These are phyloP conservation scores for Arthroderma uncinatum DNA, from an alignment of 2,329 filamentous ascomycete genomes.

Conservation along the genomic window DNA sequence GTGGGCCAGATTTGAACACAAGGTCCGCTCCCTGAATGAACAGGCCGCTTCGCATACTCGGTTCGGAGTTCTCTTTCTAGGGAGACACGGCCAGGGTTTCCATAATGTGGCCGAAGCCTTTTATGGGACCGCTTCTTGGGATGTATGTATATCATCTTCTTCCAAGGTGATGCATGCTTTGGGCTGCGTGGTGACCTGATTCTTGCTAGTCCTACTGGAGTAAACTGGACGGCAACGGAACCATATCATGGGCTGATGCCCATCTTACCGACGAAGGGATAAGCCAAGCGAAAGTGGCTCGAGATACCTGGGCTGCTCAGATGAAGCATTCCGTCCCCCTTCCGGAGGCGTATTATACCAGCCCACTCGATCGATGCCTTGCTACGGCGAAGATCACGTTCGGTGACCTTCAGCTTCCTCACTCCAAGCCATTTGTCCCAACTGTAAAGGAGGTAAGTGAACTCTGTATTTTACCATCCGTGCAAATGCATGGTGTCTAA, in stretches of 20 bases:
- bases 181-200: neutral
- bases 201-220: constrained; percentile 45
- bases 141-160: constrained; percentile 32
- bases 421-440: constrained; percentile 40
- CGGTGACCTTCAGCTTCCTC: constrained; percentile 35
- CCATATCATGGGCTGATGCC: constrained; percentile 47
- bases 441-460: constrained; percentile 43
- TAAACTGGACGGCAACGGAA: constrained; percentile 46
- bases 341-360: constrained; percentile 47
- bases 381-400: constrained; percentile 48
- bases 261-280: constrained; percentile 44
- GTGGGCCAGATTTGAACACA: constrained; percentile 44
- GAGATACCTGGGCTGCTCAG: constrained; percentile 40
- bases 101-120: constrained; percentile 51
- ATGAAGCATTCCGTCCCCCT: constrained; percentile 40
- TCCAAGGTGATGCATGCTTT: neutral
- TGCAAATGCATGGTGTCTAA: neutral
- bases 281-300: constrained; percentile 38
- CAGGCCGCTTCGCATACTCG: constrained; percentile 27
- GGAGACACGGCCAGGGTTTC: constrained; percentile 50
- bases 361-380: constrained; percentile 48
- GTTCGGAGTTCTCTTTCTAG: constrained; percentile 49
- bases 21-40: constrained; percentile 39
- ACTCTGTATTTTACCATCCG: no score
- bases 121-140: constrained; percentile 50